These are phyloP conservation scores for Alternaria sp. DNA, from an alignment of 2,329 filamentous ascomycete genomes.

Conservation along the genomic window DNA sequence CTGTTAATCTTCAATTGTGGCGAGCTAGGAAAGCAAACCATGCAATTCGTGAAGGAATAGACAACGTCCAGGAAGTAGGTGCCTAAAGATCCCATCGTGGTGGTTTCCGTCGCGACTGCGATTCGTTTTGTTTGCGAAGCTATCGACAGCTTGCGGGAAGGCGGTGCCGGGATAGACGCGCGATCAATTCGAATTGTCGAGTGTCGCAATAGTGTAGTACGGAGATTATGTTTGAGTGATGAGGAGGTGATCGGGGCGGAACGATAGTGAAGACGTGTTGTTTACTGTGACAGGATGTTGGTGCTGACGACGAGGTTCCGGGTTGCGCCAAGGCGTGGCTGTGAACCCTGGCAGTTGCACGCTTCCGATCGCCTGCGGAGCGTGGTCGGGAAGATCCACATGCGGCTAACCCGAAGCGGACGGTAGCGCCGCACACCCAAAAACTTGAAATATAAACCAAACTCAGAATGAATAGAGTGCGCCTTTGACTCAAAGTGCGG, in stretches of 20 bases:
- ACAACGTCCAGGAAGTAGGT: conserved; percentile 82
- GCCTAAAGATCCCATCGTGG: conserved; percentile 44
- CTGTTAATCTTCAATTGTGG: conserved; percentile 95
- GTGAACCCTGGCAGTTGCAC: conserved; percentile 1
- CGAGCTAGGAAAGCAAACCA: conserved; percentile 94
- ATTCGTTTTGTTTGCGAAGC: conserved; percentile 15
- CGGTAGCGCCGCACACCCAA: background rate
- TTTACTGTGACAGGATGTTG: conserved; percentile 21
- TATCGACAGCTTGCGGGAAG: conserved; percentile 24
- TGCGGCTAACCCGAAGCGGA: background rate
- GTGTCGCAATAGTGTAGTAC: background rate
- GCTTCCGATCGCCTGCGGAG: background rate
- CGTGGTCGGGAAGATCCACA: background rate
- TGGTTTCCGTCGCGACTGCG: conserved; percentile 5
- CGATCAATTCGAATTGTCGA: background rate
- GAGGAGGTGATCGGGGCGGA: background rate
- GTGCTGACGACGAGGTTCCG: conserved; percentile 32
- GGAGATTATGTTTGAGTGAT: background rate
- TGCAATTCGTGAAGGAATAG: conserved; percentile 91
- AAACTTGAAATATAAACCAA: background rate
- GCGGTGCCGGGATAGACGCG: conserved; percentile 18
- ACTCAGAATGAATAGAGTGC: background rate
- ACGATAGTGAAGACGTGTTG: conserved; percentile 15
- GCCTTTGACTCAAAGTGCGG: no score
- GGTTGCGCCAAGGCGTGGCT: conserved; percentile 29